These are phyloP conservation scores for Penicillium corylophilum DNA, from an alignment of 2,329 filamentous ascomycete species.

Conservation along the genomic window DNA sequence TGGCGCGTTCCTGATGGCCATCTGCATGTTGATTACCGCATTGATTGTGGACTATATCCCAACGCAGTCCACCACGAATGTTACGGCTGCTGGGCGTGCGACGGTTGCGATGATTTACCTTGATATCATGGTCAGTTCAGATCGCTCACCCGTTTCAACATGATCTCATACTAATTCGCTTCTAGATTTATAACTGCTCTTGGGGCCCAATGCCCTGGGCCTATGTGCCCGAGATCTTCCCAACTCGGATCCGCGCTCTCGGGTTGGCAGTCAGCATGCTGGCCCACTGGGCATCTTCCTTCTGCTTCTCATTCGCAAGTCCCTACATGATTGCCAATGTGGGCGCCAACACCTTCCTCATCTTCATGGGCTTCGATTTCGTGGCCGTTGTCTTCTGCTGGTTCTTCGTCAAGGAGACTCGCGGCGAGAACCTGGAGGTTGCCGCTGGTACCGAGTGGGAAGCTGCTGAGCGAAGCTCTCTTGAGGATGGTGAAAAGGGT, in stretches of 20 bases:
- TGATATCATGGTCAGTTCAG: constrained; percentile 44
- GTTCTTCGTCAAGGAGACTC: constrained; percentile 56
- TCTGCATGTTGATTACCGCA: constrained; percentile 48
- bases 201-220: constrained; percentile 32
- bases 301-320: constrained; percentile 33
- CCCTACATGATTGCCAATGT: constrained; percentile 45
- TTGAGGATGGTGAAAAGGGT: constrained; percentile 15
- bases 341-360: constrained; percentile 46
- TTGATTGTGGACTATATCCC: constrained; percentile 45
- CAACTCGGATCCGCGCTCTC: constrained; percentile 30
- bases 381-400: constrained; percentile 51
- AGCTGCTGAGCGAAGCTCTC: constrained; percentile 12
- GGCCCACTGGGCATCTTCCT: constrained; percentile 33
- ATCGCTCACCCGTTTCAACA: too few species aligned
- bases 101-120: constrained; percentile 55
- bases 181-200: constrained; percentile 30
- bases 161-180: neutral
- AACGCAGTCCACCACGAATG: constrained; percentile 36
- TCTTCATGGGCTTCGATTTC: constrained; percentile 42
- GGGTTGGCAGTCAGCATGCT: constrained; percentile 31
- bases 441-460: constrained; percentile 24
- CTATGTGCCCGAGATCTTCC: constrained; percentile 23
- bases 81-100: constrained; percentile 49
- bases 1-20: constrained; percentile 40
- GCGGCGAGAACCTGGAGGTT: constrained; percentile 51